phyloP scores from a whole-genome alignment of 805 yeast genomes.

The Cyberlindnera xylosilytica region DNA sequence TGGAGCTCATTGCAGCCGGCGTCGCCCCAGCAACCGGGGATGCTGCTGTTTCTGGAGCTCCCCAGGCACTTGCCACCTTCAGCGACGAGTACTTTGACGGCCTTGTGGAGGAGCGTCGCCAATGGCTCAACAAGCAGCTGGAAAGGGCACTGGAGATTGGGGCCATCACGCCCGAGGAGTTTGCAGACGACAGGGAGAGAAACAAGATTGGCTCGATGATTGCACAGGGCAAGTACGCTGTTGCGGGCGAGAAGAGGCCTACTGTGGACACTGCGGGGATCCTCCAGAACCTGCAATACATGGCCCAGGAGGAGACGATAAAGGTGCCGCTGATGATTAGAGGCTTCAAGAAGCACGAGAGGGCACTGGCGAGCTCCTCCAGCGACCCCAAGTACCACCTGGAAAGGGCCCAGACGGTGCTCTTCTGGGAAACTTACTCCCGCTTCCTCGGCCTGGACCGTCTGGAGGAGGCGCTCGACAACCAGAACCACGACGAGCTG shows the following conservation, averaged over 20 bases:
- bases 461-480: constrained; percentile 10
- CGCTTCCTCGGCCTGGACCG: constrained; percentile 8
- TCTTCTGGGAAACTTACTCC: constrained; percentile 12
- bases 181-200: constrained; percentile 1
- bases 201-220: constrained; percentile 10
- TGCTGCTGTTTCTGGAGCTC: too few species aligned
- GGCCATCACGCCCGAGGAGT: constrained; percentile 7
- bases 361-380: constrained; percentile 6
- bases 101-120: constrained; percentile 2
- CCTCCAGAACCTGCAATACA: constrained; percentile 1
- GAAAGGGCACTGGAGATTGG: constrained; percentile 4
- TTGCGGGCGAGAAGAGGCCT: constrained; percentile 3
- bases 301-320: constrained; percentile 1
- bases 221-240: constrained; percentile 6
- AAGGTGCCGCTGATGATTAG: neutral
- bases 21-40: too few species aligned
- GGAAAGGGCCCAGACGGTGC: constrained; percentile 5
- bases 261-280: constrained; percentile 6
- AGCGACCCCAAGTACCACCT: constrained; percentile 3
- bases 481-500: constrained; percentile 9
- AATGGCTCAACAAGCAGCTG: constrained; percentile 10
- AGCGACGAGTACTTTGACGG: constrained; percentile 5
- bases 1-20: too few species aligned
- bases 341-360: constrained; percentile 2
- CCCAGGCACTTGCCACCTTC: too few species aligned